Conservation (phyloP, 2,329 filamentous ascomycete genomes). For the Scorias spongiosa region DNA sequence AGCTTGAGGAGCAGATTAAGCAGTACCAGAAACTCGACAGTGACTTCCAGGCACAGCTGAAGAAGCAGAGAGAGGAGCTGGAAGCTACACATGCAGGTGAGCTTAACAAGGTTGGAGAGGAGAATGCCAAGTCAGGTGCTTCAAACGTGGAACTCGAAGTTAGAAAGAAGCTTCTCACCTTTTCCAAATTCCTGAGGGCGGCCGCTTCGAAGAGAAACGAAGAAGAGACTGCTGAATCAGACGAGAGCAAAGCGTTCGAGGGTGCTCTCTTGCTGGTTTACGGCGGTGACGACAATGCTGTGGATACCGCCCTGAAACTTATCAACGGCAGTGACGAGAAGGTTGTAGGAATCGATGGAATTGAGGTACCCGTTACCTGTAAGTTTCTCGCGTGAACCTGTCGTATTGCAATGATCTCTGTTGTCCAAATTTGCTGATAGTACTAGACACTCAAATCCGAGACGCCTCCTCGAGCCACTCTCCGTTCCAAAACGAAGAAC, state of each 20-base stretch:
- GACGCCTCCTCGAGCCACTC: conserved; percentile 29
- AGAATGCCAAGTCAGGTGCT: conserved; percentile 39
- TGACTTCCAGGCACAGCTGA: conserved; percentile 49
- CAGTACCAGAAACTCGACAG: conserved; percentile 63
- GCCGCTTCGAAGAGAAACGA: conserved; percentile 59
- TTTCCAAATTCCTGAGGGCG: conserved; percentile 68
- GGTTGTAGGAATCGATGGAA: conserved; percentile 49
- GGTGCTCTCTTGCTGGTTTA: conserved; percentile 67
- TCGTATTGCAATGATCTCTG: conserved; percentile 39
- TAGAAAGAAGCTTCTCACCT: conserved; percentile 48
- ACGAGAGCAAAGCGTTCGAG: conserved; percentile 70
- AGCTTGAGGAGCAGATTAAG: conserved; percentile 57
- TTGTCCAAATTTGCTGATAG: not conserved
- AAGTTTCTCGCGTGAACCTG: conserved; percentile 21
- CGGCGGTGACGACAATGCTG: conserved; percentile 58
- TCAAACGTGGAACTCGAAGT: conserved; percentile 32
- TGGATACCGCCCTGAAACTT: conserved; percentile 61
- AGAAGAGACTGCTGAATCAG: conserved; percentile 49
- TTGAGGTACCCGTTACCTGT: conserved; percentile 58
- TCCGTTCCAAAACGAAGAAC: conserved; percentile 40
- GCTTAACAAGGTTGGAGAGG: conserved; percentile 39
- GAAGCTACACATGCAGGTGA: conserved; percentile 41
- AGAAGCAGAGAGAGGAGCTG: conserved; percentile 41
- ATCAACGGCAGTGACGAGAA: conserved; percentile 56
- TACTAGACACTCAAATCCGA: conserved; percentile 23